These are phyloP conservation scores for Castanea sativa DNA, from an alignment of 306 rosid species.

Conservation along the genomic window DNA sequence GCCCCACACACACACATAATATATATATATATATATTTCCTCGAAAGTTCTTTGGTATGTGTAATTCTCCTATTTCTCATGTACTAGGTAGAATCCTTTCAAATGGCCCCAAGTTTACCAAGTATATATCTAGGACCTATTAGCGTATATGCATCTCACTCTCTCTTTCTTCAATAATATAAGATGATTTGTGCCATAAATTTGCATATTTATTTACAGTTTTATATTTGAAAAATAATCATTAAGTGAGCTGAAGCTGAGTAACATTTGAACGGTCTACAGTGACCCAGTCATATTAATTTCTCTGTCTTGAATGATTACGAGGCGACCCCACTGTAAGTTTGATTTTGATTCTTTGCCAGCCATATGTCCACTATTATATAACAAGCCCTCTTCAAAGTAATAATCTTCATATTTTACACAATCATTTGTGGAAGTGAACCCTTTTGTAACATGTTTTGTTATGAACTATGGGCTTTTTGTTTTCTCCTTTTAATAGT, in stretches of 20 bases:
- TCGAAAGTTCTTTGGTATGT: no score
- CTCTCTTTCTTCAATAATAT: neutral
- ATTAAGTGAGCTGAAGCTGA: conserved; percentile 27
- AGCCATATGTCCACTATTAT: conserved; percentile 42
- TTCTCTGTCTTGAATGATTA: conserved; percentile 62
- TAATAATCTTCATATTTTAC: neutral
- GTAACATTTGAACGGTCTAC: conserved; percentile 33
- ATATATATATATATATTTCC: no score
- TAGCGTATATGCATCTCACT: neutral
- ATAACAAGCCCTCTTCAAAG: neutral
- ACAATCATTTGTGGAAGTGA: neutral
- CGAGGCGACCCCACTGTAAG: conserved; percentile 45
- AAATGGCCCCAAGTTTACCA: no score
- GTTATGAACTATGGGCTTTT: neutral
- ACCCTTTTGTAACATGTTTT: neutral
- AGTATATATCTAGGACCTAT: no score
- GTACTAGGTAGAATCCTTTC: no score
- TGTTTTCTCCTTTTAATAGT: no score
- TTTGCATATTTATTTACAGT: conserved; percentile 27
- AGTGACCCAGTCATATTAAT: conserved; percentile 45
- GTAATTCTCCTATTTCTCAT: no score
- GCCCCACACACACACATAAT: no score
- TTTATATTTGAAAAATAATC: conserved; percentile 31
- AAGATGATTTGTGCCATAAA: neutral
- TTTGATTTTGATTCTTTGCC: conserved; percentile 39